A percentile compares a stretch with the other conserved stretches of the same genome.
Evolutionary conservation across 202 grass and related monocot genomes (phyloP).

Genomic region (Hordeum pubiflorum): DNA sequence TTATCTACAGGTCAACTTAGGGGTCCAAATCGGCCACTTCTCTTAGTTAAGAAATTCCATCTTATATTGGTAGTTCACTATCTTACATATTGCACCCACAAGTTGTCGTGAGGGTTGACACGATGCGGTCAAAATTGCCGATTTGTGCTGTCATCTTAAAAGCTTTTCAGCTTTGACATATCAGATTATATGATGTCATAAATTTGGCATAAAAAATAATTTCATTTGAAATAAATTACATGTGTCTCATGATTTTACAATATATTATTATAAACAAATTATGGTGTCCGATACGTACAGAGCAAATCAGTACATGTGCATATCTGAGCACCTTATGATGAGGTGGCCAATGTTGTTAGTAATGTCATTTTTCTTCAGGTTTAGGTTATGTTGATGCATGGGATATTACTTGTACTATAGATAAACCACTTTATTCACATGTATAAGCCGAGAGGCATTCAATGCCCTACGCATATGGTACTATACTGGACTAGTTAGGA

Average conservation of each 20-base stretch:
- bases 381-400: not conserved
- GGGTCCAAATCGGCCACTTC: not conserved
- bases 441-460: not conserved
- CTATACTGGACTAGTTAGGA: not conserved
- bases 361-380: not conserved
- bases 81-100: not conserved
- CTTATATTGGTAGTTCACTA: not conserved
- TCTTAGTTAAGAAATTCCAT: not conserved
- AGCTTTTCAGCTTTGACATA: not conserved
- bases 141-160: not conserved
- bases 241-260: not conserved
- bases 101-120: not conserved
- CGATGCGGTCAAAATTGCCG: not conserved
- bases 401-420: not conserved
- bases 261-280: not conserved
- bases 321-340: not conserved
- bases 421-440: not conserved
- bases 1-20: not conserved
- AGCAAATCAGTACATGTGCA: not conserved
- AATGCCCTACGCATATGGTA: not conserved
- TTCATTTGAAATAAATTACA: not conserved
- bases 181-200: not conserved
- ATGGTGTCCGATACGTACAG: not conserved
- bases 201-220: not conserved
- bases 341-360: not conserved